A percentile compares a stretch with the other conserved stretches of the same genome.
phyloP scores from a whole-genome alignment of 306 rosid species.

The Rosa chinensis region DNA sequence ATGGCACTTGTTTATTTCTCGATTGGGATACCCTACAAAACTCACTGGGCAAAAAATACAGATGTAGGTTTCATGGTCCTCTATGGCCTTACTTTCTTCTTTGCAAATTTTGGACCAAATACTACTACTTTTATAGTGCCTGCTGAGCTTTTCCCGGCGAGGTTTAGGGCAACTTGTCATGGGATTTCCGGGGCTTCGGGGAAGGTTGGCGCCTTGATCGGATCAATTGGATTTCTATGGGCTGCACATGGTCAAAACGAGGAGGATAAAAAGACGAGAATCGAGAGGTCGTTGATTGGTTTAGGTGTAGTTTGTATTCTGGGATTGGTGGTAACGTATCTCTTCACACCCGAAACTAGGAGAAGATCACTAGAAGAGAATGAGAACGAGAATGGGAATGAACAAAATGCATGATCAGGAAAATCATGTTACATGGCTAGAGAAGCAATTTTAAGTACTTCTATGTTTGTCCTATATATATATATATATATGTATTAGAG shows the following conservation, averaged over 20 bases:
- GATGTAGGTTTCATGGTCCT: conserved; percentile 44
- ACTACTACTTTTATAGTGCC: conserved; percentile 83
- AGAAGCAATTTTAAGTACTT: not conserved
- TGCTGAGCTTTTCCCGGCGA: conserved; percentile 75
- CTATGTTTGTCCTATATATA: not conserved
- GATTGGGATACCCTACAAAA: conserved; percentile 57
- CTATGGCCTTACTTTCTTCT: conserved; percentile 73
- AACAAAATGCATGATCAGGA: not conserved
- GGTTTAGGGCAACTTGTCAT: conserved; percentile 77
- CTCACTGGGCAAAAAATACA: conserved; percentile 15
- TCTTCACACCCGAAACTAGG: conserved; percentile 64
- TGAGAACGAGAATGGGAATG: conserved; percentile 12
- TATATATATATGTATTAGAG: not conserved
- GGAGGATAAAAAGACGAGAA: not conserved
- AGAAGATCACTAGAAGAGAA: conserved; percentile 78
- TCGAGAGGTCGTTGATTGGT: conserved; percentile 25
- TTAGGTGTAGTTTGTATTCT: conserved; percentile 59
- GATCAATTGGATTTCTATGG: conserved; percentile 59
- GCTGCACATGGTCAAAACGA: conserved; percentile 25
- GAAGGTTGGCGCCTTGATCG: conserved; percentile 71
- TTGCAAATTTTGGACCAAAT: conserved; percentile 87
- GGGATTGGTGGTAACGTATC: conserved; percentile 58
- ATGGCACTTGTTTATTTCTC: conserved; percentile 55
- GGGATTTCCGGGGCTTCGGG: conserved; percentile 79
- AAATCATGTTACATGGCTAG: not conserved